A percentile compares a stretch with the other conserved stretches of the same genome.
Conservation (phyloP, 352 stramenopile genomes). For the Phytophthora ohioensis region DNA sequence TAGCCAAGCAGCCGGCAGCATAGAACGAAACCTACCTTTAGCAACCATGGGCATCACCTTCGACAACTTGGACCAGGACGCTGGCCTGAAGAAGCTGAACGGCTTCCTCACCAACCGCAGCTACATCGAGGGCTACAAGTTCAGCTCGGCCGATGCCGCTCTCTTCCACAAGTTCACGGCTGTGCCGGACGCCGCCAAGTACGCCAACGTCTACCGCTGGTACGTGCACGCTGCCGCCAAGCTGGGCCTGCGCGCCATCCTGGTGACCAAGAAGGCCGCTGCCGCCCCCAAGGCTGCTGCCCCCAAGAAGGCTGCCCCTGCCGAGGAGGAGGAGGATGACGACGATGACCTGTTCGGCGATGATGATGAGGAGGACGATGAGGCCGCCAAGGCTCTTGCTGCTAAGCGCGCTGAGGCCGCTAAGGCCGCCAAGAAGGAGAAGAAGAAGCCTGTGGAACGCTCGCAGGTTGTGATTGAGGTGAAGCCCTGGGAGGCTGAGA, state of each 20-base stretch:
- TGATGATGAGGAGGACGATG: conserved; percentile 71
- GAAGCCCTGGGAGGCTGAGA: conserved; percentile 84
- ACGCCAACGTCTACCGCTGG: conserved; percentile 76
- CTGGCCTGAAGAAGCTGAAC: conserved; percentile 82
- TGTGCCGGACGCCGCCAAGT: conserved; percentile 59
- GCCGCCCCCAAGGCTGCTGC: conserved; percentile 37
- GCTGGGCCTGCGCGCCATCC: conserved; percentile 55
- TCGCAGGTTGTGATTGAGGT: conserved; percentile 73
- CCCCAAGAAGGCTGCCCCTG: conserved; percentile 31
- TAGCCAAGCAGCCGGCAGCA: conserved; percentile 24
- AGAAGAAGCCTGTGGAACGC: conserved; percentile 69
- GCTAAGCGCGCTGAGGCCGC: conserved; percentile 63
- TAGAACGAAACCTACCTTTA: conserved; percentile 17
- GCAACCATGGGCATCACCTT: conserved; percentile 66
- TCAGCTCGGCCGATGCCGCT: conserved; percentile 69
- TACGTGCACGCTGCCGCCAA: conserved; percentile 74
- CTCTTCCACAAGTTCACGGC: conserved; percentile 60
- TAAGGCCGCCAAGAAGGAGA: conserved; percentile 69
- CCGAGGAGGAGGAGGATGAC: conserved; percentile 47
- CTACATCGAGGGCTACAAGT: conserved; percentile 84
- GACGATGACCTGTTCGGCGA: conserved; percentile 70
- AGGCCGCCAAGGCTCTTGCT: conserved; percentile 56
- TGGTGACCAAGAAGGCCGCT: conserved; percentile 38
- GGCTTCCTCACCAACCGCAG: conserved; percentile 81
- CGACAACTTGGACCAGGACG: conserved; percentile 66